These are phyloP conservation scores for Aeschynomene evenia DNA, from an alignment of 306 rosid species.

Conservation along the genomic window DNA sequence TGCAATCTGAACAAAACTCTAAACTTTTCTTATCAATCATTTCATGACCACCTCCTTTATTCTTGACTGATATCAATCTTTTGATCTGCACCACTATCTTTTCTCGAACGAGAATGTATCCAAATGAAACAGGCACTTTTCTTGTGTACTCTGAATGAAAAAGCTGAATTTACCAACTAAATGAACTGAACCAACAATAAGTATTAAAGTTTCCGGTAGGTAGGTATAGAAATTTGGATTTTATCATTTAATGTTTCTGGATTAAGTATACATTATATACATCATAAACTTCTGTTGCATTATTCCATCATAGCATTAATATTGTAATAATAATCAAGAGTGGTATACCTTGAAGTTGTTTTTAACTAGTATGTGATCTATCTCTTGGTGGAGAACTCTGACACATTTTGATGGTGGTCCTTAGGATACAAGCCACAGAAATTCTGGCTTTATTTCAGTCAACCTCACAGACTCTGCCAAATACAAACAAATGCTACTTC, in stretches of 20 bases:
- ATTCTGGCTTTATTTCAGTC: neutral
- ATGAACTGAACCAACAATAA: neutral
- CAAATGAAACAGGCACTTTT: neutral
- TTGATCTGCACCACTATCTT: neutral
- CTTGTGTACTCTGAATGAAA: neutral
- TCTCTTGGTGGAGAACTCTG: neutral
- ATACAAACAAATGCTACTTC: constrained; percentile 33
- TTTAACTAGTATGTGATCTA: neutral
- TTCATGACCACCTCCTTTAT: neutral
- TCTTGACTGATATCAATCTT: neutral
- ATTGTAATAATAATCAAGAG: constrained; percentile 14
- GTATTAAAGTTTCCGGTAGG: neutral
- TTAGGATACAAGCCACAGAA: neutral
- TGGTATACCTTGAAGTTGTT: neutral
- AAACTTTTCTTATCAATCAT: neutral
- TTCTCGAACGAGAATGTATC: neutral
- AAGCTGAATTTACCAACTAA: neutral
- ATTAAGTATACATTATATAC: constrained; percentile 1
- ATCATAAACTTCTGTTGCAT: constrained; percentile 6
- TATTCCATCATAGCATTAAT: neutral
- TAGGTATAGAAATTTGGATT: neutral
- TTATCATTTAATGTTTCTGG: neutral
- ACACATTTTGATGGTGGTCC: neutral
- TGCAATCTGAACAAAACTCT: neutral
- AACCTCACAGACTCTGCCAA: constrained; percentile 13